phyloP scores from a whole-genome alignment of 164 flowering plant genomes.

The Buxus sempervirens region DNA sequence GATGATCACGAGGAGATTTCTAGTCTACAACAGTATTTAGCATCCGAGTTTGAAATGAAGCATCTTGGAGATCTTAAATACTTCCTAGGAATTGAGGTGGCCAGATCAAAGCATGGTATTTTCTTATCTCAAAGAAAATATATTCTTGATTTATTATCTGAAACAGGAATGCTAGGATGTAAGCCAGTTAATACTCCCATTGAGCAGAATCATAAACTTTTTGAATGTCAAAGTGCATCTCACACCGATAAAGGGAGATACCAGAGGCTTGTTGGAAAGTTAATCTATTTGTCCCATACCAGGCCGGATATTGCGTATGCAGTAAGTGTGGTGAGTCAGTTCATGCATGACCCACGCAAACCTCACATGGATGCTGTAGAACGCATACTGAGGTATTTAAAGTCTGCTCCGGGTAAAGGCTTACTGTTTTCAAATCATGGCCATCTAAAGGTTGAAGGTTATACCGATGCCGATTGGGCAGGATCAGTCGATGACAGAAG shows the following conservation, averaged over 20 bases:
- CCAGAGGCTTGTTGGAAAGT: background rate
- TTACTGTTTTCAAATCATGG: background rate
- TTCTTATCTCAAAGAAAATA: conserved; percentile 1
- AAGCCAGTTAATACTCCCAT: background rate
- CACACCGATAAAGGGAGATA: conserved; percentile 6
- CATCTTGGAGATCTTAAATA: conserved; percentile 7
- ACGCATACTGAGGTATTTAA: background rate
- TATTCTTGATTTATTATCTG: background rate
- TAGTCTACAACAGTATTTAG: conserved; percentile 6
- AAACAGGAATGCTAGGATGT: background rate
- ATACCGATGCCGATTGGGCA: background rate
- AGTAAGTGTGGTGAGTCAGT: conserved; percentile 2
- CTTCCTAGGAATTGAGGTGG: conserved; percentile 1
- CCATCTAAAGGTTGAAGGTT: background rate
- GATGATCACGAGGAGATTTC: conserved; percentile 11
- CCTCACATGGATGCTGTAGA: conserved; percentile 3
- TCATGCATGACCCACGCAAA: conserved; percentile 5
- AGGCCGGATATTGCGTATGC: conserved; percentile 5
- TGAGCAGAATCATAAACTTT: background rate
- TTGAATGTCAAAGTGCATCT: background rate
- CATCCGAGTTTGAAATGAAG: background rate
- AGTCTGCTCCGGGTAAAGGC: background rate
- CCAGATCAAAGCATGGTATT: conserved; percentile 4
- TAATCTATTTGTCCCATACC: conserved; percentile 11
- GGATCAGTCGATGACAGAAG: background rate